phyloP scores from a whole-genome alignment of 805 yeast genomes.

The Saturnispora gosingensis region DNA sequence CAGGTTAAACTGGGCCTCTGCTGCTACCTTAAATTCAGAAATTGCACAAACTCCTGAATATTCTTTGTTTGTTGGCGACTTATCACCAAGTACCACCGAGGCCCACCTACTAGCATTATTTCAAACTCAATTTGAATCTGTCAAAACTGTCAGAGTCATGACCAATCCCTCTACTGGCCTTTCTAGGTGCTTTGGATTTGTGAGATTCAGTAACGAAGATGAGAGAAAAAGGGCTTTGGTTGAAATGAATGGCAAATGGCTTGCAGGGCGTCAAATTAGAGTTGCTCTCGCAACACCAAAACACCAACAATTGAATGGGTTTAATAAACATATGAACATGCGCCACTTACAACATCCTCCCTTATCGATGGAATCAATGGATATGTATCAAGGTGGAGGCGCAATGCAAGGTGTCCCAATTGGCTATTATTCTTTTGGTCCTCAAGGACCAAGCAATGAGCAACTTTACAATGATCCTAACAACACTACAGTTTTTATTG shows the following conservation, averaged over 20 bases:
- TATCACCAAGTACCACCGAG: conserved; percentile 70
- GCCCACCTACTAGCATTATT: conserved; percentile 67
- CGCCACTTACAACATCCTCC: conserved; percentile 6
- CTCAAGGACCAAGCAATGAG: neutral
- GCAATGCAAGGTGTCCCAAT: conserved; percentile 18
- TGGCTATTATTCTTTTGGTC: conserved; percentile 15
- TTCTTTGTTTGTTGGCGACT: conserved; percentile 76
- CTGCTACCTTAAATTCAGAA: conserved; percentile 66
- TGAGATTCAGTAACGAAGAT: conserved; percentile 59
- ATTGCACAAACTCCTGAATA: conserved; percentile 67
- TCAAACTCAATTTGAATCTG: conserved; percentile 55
- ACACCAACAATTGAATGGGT: conserved; percentile 26
- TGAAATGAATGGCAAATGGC: conserved; percentile 75
- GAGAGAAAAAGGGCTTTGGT: conserved; percentile 60
- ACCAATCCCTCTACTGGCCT: conserved; percentile 75
- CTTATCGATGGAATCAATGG: neutral
- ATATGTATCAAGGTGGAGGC: conserved; percentile 14
- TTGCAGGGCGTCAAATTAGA: conserved; percentile 67
- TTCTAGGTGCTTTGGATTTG: conserved; percentile 75
- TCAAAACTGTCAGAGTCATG: conserved; percentile 77
- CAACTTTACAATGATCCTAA: conserved; percentile 41
- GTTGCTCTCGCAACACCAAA: conserved; percentile 78
- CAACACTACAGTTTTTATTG: conserved; percentile 67
- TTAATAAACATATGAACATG: conserved; percentile 6
- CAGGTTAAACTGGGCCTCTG: conserved; percentile 77